Evolutionary conservation across 2,329 filamentous ascomycete genomes (phyloP), one percentile per base, ranked within the genome.

Genomic region (Cryphonectria naterciae): DNA sequence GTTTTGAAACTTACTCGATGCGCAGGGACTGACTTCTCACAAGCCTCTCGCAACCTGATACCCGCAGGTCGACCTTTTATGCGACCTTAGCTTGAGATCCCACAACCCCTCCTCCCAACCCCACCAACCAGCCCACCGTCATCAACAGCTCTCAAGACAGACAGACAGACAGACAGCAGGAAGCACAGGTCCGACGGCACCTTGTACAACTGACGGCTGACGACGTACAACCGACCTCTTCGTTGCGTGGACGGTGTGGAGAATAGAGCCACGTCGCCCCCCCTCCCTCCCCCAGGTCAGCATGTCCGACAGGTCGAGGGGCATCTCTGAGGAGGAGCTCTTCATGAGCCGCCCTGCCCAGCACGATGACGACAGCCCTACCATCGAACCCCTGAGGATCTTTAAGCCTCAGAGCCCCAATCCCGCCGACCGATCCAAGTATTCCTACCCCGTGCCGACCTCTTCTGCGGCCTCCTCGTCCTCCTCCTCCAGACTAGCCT

Each of bases 351-450:
- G 84, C 66, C 86, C 86, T n/a, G 79, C 82, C 69, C 83, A 83
- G 11, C 73, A 77, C 11, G 80, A 82, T 15, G 85, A 83, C 78
- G 90, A 94, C 77, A 94, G 93, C 77, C 93, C 94, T 70, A 93
- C 92, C 25, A 88, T 97, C 75, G 93, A 93, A 77, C 94, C 94
- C 72, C 82, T 97, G 81, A 89, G 93, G 77, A 97, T 97, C 79
- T 91, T 91, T 83, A 97, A 97, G 81, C 89, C 91, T 70, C 88
- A 90, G 76, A 92, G 90, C 70, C 88, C 91, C 43, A 85, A 85
- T 67, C 89, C 89, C 68, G 78, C 80, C 69, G 83, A 84, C 68
- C 81, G 83, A 74, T 86, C 84, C 79, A 84, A 83, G 77, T 89
- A 87, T 77, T 86, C 85, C 69, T 82, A 83, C 41, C 84, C 85